Evolutionary conservation across 768 basidiomycete genomes (phyloP), one percentile per base, ranked within the genome.

Genomic region (Cubamyces lactineus): DNA sequence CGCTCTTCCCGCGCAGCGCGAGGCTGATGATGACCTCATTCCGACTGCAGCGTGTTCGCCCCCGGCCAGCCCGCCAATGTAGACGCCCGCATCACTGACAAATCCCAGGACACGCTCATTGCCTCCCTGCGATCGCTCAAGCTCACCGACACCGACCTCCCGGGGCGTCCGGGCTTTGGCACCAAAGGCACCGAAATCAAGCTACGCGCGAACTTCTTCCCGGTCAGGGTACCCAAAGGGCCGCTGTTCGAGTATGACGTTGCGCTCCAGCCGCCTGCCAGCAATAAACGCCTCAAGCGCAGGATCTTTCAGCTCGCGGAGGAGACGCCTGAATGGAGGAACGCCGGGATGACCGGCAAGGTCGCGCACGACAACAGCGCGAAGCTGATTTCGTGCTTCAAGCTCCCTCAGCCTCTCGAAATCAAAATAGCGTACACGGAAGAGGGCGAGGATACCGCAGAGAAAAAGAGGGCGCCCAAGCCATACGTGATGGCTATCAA

Each of bases 161-260:
- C 84, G 26, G 63, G 72, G n/a, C 80, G 83, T 28, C 82, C 82
- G 19, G 77, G 75, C 55, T 84, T 77, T 67, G 83, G 83, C 38
- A 78, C 73, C 0, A 68, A 65, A 3, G 83, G 83, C 24, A 74
- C 21, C 16, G 64, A 71, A 43, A 77, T 84, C 72, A 81, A 77
- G 57, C 74, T 85, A 42, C 80, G 83, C 21, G 71, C 83, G 2
- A 84, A 84, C 56, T 84, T 83, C 72, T 84, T 85, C 66, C 76
- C 83, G 9, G 69, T 85, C 21, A 71, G 70, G 16, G 72, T 83
- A 17, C 82, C 82, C 6, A 79, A 78, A 58, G 77, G 76, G 6
- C 78, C 80, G 1, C 46, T 85, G 23, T 75, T 76, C 63, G 83
- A 84, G 58, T 84, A 84, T 58, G 80, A 80, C 51, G 75, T 82